These are phyloP conservation scores for Castanea crenata DNA, from an alignment of 306 rosid species.

Conservation along the genomic window DNA sequence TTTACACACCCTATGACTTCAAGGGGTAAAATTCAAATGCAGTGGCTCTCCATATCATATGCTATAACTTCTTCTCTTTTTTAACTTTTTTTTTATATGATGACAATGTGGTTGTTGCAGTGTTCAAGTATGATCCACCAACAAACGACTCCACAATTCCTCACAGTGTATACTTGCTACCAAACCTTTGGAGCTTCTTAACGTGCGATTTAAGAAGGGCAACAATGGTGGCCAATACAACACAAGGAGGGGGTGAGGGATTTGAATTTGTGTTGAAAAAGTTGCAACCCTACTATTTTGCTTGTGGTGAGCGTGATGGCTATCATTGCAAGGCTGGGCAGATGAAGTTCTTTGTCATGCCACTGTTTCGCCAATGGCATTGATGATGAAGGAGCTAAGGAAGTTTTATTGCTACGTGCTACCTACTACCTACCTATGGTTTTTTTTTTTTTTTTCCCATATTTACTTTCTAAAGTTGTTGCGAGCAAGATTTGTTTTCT, in stretches of 20 bases:
- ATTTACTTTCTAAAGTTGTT: too few species aligned
- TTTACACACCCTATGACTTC: too few species aligned
- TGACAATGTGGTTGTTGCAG: constrained; percentile 27
- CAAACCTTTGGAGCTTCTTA: constrained; percentile 36
- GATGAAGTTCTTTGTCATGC: constrained; percentile 63
- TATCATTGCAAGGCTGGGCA: constrained; percentile 58
- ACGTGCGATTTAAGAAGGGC: constrained; percentile 58
- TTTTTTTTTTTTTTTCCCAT: too few species aligned
- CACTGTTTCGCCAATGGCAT: constrained; percentile 34
- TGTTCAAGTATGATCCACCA: constrained; percentile 74
- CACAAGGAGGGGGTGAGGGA: constrained; percentile 59
- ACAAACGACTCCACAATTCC: constrained; percentile 31
- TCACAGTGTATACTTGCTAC: constrained; percentile 64
- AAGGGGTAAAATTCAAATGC: too few species aligned
- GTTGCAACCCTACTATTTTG: constrained; percentile 63
- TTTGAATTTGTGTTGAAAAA: constrained; percentile 47
- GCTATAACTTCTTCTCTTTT: too few species aligned
- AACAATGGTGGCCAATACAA: constrained; percentile 29
- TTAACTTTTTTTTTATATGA: background rate
- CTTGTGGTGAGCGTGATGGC: constrained; percentile 56
- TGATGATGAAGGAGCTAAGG: constrained; percentile 18
- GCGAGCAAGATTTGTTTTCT: too few species aligned
- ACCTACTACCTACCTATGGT: background rate
- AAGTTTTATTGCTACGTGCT: background rate
- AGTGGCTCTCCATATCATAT: too few species aligned